Conservation (phyloP, 768 basidiomycete genomes). For the Lactarius deliciosus region DNA sequence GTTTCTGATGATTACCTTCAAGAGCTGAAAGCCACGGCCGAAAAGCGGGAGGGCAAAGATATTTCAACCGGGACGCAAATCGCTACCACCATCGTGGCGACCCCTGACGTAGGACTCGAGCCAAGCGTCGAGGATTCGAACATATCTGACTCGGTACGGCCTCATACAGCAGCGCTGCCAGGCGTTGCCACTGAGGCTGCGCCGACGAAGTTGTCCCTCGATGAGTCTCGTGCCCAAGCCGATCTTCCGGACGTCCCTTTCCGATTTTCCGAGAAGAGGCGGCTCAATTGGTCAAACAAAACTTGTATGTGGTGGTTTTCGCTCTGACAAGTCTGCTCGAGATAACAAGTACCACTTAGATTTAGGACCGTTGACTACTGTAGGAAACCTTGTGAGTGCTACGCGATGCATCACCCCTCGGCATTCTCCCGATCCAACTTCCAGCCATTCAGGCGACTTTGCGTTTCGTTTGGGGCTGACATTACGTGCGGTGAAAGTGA, state of each 20-base stretch:
- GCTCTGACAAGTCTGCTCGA: slow-evolving; percentile 35
- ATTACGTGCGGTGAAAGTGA: slow-evolving; percentile 94
- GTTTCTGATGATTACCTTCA: slow-evolving; percentile 61
- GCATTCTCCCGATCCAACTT: not conserved
- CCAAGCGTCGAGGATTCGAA: not conserved
- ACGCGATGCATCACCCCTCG: not conserved
- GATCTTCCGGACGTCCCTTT: slow-evolving; percentile 70
- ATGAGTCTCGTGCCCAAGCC: slow-evolving; percentile 36
- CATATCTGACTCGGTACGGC: slow-evolving; percentile 28
- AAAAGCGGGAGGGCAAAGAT: slow-evolving; percentile 9
- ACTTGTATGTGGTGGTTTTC: slow-evolving; percentile 55
- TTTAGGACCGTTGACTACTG: slow-evolving; percentile 86
- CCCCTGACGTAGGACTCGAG: slow-evolving; percentile 17
- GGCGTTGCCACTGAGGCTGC: slow-evolving; percentile 9
- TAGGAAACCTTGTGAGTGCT: slow-evolving; percentile 80
- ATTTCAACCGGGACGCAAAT: slow-evolving; percentile 23
- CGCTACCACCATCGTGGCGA: slow-evolving; percentile 7
- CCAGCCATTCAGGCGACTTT: slow-evolving; percentile 91
- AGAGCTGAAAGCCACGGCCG: slow-evolving; percentile 41
- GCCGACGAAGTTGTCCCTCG: slow-evolving; percentile 28
- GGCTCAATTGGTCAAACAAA: slow-evolving; percentile 82
- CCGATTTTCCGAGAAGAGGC: slow-evolving; percentile 80
- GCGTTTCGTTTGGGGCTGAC: slow-evolving; percentile 83
- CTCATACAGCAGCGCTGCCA: slow-evolving; percentile 22
- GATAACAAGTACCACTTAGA: slow-evolving; percentile 37